Evolutionary conservation across 495 filamentous ascomycete genomes (phyloP).

Genomic region (Staphylotrichum tortipilum): DNA sequence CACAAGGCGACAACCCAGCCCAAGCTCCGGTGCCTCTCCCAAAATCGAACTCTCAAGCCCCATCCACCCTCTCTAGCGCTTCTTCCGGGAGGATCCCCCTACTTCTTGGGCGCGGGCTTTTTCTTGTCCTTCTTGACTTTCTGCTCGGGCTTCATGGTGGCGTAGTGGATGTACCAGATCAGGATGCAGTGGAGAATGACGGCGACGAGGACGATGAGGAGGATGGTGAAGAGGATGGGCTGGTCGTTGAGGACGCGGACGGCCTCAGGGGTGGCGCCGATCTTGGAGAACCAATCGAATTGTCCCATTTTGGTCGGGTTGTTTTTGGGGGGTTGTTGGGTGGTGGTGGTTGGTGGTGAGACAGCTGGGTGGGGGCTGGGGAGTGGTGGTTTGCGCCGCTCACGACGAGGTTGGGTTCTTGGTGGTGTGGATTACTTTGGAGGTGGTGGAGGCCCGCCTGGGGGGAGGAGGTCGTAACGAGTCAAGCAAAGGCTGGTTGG

Average conservation of each 20-base stretch:
- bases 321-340: no score
- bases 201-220: conserved; percentile 38
- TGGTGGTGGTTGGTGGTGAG: neutral
- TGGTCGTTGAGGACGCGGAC: conserved; percentile 47
- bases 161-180: conserved; percentile 44
- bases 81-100: no score
- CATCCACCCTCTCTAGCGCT: no score
- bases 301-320: conserved; percentile 29
- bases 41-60: no score
- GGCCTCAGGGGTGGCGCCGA: conserved; percentile 41
- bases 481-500: no score
- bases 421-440: no score
- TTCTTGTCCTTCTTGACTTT: conserved; percentile 38
- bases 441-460: no score
- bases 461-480: no score
- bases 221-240: conserved; percentile 42
- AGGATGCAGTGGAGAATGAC: conserved; percentile 34
- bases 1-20: no score
- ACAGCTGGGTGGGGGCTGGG: neutral
- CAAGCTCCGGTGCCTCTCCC: no score
- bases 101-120: conserved; percentile 18
- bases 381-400: neutral
- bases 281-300: conserved; percentile 40
- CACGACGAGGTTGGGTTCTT: no score
- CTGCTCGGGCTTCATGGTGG: conserved; percentile 44